phyloP scores from a whole-genome alignment of 1,139 yeast species.

The Lizanozyma gosingica region DNA sequence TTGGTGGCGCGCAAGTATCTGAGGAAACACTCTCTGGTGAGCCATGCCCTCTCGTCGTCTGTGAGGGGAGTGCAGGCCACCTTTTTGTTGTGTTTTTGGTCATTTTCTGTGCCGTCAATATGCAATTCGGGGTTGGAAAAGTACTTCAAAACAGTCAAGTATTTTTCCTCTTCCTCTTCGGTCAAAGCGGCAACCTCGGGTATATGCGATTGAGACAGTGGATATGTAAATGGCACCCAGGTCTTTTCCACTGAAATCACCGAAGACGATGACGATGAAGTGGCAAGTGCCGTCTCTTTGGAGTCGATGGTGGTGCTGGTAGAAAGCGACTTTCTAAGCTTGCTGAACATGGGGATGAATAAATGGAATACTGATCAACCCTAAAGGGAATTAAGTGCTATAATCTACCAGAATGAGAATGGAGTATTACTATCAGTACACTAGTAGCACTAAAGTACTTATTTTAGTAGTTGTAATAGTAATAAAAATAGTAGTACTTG shows the following conservation, averaged over 20 bases:
- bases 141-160: constrained; percentile 46
- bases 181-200: constrained; percentile 45
- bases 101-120: constrained; percentile 29
- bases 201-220: constrained; percentile 39
- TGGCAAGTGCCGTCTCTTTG: background rate
- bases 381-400: too few species aligned
- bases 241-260: constrained; percentile 8
- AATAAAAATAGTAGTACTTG: too few species aligned
- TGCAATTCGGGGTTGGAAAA: constrained; percentile 41
- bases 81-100: constrained; percentile 14
- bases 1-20: constrained; percentile 87
- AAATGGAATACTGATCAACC: too few species aligned
- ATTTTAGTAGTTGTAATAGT: too few species aligned
- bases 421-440: too few species aligned
- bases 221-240: constrained; percentile 42
- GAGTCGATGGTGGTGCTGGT: background rate
- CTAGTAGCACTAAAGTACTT: too few species aligned
- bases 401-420: too few species aligned
- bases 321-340: background rate
- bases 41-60: constrained; percentile 75
- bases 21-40: constrained; percentile 79
- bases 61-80: constrained; percentile 27
- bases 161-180: constrained; percentile 49
- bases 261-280: background rate
- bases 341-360: background rate